Evolutionary conservation across 495 filamentous ascomycete genomes (phyloP).

Genomic region (Letharia columbiana): DNA sequence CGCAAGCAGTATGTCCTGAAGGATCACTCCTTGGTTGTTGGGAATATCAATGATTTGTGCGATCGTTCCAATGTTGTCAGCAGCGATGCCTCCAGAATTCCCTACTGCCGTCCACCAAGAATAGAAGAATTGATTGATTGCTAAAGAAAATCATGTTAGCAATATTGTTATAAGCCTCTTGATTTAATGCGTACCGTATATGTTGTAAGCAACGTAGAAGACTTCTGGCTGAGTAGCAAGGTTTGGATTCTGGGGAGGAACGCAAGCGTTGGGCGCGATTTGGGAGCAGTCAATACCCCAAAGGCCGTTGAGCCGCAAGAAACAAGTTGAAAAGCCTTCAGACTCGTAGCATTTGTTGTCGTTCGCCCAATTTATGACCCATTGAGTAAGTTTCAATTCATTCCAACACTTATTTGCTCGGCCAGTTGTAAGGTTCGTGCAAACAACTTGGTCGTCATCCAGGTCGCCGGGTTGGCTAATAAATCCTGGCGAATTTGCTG

Average conservation of each 20-base stretch:
- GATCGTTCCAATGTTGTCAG: slow-evolving; percentile 12
- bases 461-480: slow-evolving; percentile 6
- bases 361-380: slow-evolving; percentile 7
- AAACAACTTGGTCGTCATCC: slow-evolving; percentile 7
- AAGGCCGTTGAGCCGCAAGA: slow-evolving; percentile 12
- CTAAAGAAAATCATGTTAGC: neutral
- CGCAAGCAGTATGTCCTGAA: slow-evolving; percentile 6
- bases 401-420: slow-evolving; percentile 12
- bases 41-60: slow-evolving; percentile 4
- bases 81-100: slow-evolving; percentile 13
- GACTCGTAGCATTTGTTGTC: slow-evolving; percentile 9
- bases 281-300: slow-evolving; percentile 11
- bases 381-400: slow-evolving; percentile 7
- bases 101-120: slow-evolving; percentile 14
- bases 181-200: neutral
- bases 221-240: neutral
- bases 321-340: slow-evolving; percentile 19
- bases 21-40: neutral
- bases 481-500: slow-evolving; percentile 5
- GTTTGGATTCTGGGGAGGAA: slow-evolving; percentile 1
- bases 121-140: slow-evolving; percentile 16
- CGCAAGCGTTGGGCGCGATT: slow-evolving; percentile 12
- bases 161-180: neutral
- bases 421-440: slow-evolving; percentile 12
- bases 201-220: slow-evolving; percentile 17